Conservation (phyloP, 176 grass and related monocot species). For the Chloris gayana region DNA sequence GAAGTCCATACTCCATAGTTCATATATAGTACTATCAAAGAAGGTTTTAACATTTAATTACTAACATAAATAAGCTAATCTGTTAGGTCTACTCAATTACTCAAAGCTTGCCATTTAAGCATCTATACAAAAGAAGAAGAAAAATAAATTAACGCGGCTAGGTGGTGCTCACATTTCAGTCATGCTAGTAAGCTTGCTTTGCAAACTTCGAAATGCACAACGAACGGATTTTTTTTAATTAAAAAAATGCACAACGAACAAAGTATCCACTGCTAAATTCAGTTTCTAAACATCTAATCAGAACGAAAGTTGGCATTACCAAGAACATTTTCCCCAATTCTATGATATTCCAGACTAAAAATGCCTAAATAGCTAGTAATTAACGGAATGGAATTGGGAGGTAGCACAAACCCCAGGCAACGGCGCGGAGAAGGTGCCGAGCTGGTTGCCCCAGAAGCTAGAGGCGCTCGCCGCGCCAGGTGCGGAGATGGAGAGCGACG, state of each 20-base stretch:
- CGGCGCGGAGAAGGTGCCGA: slow-evolving; percentile 39
- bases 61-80: not conserved
- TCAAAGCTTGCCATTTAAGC: not conserved
- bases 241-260: too few relatives aligned
- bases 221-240: too few relatives aligned
- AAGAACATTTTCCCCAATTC: not conserved
- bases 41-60: not conserved
- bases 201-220: not conserved
- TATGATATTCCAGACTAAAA: not conserved
- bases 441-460: slow-evolving; percentile 50
- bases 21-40: not conserved
- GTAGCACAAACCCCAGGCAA: slow-evolving; percentile 25
- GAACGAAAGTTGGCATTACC: not conserved
- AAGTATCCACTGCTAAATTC: not conserved
- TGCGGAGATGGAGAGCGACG: slow-evolving; percentile 44
- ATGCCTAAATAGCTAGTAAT: not conserved
- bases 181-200: not conserved
- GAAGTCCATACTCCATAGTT: not conserved
- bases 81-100: not conserved
- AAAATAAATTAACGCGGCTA: not conserved
- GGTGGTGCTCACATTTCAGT: not conserved
- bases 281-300: not conserved
- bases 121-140: not conserved
- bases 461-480: slow-evolving; percentile 23
- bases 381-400: not conserved